Evolutionary conservation across 1,284 basidiomycete species (phyloP), one percentile per base, ranked within the genome.

Genomic region (Irpex sp.): DNA sequence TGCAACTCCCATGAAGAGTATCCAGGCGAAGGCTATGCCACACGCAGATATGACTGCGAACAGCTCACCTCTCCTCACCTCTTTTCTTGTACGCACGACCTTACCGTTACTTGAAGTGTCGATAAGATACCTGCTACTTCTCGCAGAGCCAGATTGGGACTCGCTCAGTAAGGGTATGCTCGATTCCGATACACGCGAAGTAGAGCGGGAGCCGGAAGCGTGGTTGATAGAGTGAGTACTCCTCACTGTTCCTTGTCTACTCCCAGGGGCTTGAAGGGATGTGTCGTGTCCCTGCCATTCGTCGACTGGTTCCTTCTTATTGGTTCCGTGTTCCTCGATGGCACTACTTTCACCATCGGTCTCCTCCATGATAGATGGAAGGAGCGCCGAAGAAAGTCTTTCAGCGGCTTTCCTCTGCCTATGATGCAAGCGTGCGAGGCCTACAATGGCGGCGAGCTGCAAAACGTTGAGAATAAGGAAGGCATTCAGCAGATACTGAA

Each of bases 1-100:
- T 0, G 86, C 89, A 8, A 85, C 87, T 13, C 73, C 78, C 68
- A 92, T 76, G 74, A 92, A 92, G 65, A 91, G 74, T 58, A 82
- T 69, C 91, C 91, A 92, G 2, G 87, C 84, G 51, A 74, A 74
- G 6, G 80, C 71, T 8, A 92, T 82, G 48, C 88, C 73, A 1
- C 69, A 65, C 6, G 73, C 77, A 52, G 79, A 81, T 40, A 83
- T 66, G 47, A 75, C 67, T 17, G 82, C 79, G 66, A 85, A 88
- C 1, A 84, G 34, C 65, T 77, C 70, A 4, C 88, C 89, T 58
- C 87, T 76, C 64, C 76, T 73, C 65, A 73, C 81, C 78, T 80
- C 79, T 34, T 66, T 67, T 65, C 67, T 76, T 64, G 74, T 67
- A 62, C 76, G 69, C 64, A 69, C 63, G 65, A 71, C 76, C 62